Conservation (phyloP, 768 basidiomycete species). For the Psilocybe azurescens region DNA sequence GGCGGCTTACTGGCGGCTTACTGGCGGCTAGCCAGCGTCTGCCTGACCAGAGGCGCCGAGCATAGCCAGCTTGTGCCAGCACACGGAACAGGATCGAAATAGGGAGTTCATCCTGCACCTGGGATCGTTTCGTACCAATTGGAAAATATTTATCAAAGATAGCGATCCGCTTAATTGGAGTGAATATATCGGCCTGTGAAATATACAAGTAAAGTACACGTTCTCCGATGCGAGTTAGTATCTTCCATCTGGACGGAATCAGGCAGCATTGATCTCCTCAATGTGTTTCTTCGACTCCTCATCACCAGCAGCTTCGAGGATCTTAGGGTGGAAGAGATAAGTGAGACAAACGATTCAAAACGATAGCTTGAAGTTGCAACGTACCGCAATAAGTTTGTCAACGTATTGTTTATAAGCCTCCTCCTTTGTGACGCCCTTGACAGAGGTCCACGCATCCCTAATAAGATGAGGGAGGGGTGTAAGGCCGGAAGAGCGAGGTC, state of each 20-base stretch:
- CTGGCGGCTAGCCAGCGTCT: background rate
- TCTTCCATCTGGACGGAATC: conserved; percentile 7
- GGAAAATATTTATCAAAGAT: too few species aligned
- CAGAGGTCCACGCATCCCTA: conserved; percentile 87
- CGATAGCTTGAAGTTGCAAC: conserved; percentile 13
- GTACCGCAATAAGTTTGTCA: conserved; percentile 70
- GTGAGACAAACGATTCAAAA: background rate
- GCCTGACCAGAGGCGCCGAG: background rate
- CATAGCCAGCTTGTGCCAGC: background rate
- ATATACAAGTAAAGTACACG: background rate
- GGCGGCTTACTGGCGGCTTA: background rate
- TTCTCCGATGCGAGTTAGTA: background rate
- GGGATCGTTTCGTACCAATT: too few species aligned
- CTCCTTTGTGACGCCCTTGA: conserved; percentile 76
- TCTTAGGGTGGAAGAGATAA: conserved; percentile 9
- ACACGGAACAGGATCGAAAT: too few species aligned
- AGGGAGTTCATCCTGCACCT: too few species aligned
- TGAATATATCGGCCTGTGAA: too few species aligned
- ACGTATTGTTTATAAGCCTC: conserved; percentile 80
- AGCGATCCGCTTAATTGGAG: too few species aligned
- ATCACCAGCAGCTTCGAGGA: conserved; percentile 41
- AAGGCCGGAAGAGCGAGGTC: background rate
- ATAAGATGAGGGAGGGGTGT: conserved; percentile 4
- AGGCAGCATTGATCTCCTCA: conserved; percentile 63
- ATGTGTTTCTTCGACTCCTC: conserved; percentile 61